Evolutionary conservation across 2,329 filamentous ascomycete genomes (phyloP), one percentile per base, ranked within the genome.

Genomic region (Huntiella bhutanensis): DNA sequence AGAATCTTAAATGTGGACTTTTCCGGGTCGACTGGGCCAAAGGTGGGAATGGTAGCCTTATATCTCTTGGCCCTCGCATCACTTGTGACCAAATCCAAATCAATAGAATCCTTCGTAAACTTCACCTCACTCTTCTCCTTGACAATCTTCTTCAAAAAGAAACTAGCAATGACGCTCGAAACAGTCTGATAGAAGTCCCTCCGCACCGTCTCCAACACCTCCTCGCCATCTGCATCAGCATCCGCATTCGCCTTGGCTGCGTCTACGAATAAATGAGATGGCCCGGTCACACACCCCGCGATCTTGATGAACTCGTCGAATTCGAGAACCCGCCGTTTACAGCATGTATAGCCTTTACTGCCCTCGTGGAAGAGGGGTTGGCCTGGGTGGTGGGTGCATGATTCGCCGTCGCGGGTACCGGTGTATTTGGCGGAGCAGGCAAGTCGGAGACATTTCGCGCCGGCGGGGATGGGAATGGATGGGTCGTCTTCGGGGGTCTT

Each of bases 231-330:
- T 35, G 57, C 57, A 46, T 35, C 59, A 52, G 68, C 68, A 32
- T 70, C 66, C 62, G 84, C 83, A 54, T 68, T 68, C 33, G 70
- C 66, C 62, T 84, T 83, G 54, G 76, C 83, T 52, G 68, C 80
- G 3, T 82, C 82, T 33, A 96, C 71, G 57, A 95, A 98, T 53
- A 94, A 63, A 66, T 98, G 91, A 50, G 73, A 70, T 38, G 70
- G 67, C 63, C 87, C 91, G 38, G 80, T 86, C 60, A 77, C 77
- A 64, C 91, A 98, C 1, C 91, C 91, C 55, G 82, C 77, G 50
- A 98, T 88, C 63, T 83, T 91, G 78, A 98, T 78, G 64, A 98
- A 98, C 62, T 96, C 81, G 60, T 98, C 87, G 62, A 98, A 98
- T 59, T 98, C 91, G 49, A 98, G 66, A 49, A 98, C 91, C 34